phyloP scores from a whole-genome alignment of 2,329 filamentous ascomycete species.

The Plenodomus lindquistii region DNA sequence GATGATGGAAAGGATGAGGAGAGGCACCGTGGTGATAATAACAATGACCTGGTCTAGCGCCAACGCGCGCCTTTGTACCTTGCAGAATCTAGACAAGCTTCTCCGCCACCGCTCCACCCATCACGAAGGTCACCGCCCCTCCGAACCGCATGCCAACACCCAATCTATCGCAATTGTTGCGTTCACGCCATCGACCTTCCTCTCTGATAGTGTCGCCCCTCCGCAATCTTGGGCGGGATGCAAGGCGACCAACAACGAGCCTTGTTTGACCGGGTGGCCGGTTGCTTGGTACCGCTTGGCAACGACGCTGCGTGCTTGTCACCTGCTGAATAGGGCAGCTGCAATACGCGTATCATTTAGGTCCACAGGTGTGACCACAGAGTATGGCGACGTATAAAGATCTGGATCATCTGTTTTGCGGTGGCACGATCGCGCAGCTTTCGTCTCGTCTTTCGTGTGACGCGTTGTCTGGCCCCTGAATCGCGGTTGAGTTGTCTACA shows the following conservation, averaged over 20 bases:
- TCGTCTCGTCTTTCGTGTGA: constrained; percentile 20
- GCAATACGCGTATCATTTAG: constrained; percentile 26
- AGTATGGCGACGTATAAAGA: constrained; percentile 21
- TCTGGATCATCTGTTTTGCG: constrained; percentile 1
- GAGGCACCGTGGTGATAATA: constrained; percentile 1
- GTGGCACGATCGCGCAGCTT: constrained; percentile 12
- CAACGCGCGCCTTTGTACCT: neutral
- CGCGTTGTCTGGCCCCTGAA: constrained; percentile 12
- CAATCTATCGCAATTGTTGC: neutral
- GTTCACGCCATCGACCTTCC: constrained; percentile 22
- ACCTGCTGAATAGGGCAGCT: constrained; percentile 43
- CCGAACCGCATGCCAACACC: neutral
- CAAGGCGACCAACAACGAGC: constrained; percentile 19
- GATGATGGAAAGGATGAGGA: neutral
- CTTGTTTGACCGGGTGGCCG: constrained; percentile 36
- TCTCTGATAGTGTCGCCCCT: constrained; percentile 20
- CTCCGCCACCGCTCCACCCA: neutral
- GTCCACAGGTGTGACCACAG: constrained; percentile 19
- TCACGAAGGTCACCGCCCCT: neutral
- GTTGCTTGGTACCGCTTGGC: constrained; percentile 38
- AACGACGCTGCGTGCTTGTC: constrained; percentile 22
- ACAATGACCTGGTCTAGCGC: neutral
- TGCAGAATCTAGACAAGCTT: neutral
- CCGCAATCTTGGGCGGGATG: constrained; percentile 14
- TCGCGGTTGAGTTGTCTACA: constrained; percentile 1